Percentiles rank a stretch among this genome's conserved stretches.
Evolutionary conservation across 495 filamentous ascomycete species (phyloP).

Genomic region (Cryomyces minteri): DNA sequence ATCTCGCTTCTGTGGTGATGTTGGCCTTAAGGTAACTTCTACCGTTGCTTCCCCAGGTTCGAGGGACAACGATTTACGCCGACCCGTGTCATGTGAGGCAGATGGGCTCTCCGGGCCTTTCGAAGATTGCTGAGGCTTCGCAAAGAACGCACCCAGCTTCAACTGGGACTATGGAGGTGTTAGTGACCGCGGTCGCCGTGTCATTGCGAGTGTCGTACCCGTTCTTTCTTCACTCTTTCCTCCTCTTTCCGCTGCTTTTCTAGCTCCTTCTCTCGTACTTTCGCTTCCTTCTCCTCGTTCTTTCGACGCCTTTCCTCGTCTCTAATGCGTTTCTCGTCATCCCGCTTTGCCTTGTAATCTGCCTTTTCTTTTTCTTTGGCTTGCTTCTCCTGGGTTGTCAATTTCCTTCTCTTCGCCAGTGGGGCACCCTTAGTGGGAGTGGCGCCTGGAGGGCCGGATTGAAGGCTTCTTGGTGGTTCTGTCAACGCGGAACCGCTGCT

Average conservation of each 20-base stretch:
- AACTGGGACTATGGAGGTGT: constrained; percentile 1
- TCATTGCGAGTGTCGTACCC: constrained; percentile 21
- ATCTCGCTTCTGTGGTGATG: constrained; percentile 11
- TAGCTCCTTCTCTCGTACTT: constrained; percentile 23
- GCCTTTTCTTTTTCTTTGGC: constrained; percentile 24
- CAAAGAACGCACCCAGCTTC: constrained; percentile 10
- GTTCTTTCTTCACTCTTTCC: constrained; percentile 53
- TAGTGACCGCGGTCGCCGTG: not conserved
- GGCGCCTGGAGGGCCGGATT: no score
- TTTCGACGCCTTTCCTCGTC: constrained; percentile 21
- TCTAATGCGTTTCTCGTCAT: constrained; percentile 22
- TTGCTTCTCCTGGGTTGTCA: constrained; percentile 22
- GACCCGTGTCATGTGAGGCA: not conserved
- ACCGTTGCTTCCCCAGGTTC: constrained; percentile 9
- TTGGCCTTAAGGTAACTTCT: constrained; percentile 6
- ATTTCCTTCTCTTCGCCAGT: constrained; percentile 20
- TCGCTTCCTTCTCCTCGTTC: constrained; percentile 26
- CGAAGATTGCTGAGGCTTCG: constrained; percentile 1
- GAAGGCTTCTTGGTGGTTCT: no score
- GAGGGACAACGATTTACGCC: constrained; percentile 15
- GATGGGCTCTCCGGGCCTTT: not conserved
- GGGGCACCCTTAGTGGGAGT: not conserved
- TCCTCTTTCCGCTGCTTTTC: constrained; percentile 43
- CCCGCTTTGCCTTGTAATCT: constrained; percentile 17
- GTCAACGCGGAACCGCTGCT: no score